Evolutionary conservation across 2,329 filamentous ascomycete species (phyloP).

Genomic region (Ceratocystis lukuohia): DNA sequence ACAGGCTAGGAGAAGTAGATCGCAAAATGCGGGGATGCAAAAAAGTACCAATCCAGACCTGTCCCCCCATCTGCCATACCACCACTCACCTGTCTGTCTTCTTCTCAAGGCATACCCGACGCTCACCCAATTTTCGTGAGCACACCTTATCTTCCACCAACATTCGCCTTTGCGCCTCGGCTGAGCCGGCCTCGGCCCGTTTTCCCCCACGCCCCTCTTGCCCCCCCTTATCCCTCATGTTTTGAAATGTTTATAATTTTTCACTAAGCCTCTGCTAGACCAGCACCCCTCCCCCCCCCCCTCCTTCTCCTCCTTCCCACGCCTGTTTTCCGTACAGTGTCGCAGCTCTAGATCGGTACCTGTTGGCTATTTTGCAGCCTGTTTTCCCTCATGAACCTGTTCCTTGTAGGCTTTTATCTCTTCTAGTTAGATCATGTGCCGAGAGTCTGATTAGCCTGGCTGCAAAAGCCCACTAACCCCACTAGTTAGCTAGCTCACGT

Average conservation of each 20-base stretch:
- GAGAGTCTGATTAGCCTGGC: background rate
- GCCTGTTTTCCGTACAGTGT: background rate
- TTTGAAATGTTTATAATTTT: conserved; percentile 5
- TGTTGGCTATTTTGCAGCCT: background rate
- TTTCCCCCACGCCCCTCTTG: background rate
- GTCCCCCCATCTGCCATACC: background rate
- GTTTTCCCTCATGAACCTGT: background rate
- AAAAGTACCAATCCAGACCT: background rate
- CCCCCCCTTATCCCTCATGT: background rate
- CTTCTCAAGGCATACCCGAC: background rate
- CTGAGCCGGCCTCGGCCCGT: background rate
- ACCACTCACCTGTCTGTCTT: background rate
- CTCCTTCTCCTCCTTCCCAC: background rate
- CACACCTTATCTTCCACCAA: background rate
- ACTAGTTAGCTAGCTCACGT: background rate
- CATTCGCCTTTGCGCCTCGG: background rate
- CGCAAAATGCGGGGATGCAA: background rate
- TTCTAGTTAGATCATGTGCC: background rate
- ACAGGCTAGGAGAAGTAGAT: background rate
- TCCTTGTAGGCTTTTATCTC: background rate
- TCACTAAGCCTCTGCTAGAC: background rate
- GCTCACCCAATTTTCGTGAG: background rate
- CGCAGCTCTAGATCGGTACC: background rate
- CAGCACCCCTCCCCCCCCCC: background rate
- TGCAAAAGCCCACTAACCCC: no score